Evolutionary conservation across 2,329 filamentous ascomycete genomes (phyloP).

Genomic region (Pezicula carpinea): DNA sequence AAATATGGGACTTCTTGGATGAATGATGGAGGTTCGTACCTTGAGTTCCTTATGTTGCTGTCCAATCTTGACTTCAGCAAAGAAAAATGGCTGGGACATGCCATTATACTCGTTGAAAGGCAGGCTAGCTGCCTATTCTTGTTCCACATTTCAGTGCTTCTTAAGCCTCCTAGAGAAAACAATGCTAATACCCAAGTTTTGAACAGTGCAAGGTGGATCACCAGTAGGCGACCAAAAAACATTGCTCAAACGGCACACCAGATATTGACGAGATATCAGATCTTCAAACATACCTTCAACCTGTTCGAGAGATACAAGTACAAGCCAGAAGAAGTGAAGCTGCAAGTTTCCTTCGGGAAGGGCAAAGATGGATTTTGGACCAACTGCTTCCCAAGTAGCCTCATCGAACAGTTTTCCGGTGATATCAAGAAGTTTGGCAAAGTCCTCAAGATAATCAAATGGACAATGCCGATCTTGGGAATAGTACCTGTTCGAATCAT

Average conservation of each 20-base stretch:
- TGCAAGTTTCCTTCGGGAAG: constrained; percentile 61
- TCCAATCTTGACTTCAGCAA: too few relatives aligned
- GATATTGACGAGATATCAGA: constrained; percentile 32
- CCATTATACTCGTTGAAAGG: too few relatives aligned
- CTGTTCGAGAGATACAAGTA: constrained; percentile 56
- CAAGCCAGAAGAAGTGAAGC: constrained; percentile 51
- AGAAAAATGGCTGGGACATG: too few relatives aligned
- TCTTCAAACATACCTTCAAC: constrained; percentile 64
- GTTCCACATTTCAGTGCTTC: too few relatives aligned
- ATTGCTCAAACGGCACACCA: background rate
- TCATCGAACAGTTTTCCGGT: constrained; percentile 48
- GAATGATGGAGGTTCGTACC: constrained; percentile 31
- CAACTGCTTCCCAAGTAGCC: constrained; percentile 57
- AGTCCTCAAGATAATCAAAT: constrained; percentile 53
- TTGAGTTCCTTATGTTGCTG: too few relatives aligned
- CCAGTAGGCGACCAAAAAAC: constrained; percentile 33
- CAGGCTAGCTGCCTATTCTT: too few relatives aligned
- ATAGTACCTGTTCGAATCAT: constrained; percentile 60
- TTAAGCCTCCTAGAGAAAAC: too few relatives aligned
- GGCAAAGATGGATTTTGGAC: constrained; percentile 57
- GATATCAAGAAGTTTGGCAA: constrained; percentile 53
- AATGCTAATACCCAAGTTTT: too few relatives aligned
- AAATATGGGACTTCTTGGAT: constrained; percentile 55
- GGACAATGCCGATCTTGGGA: constrained; percentile 55
- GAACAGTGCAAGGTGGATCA: constrained; percentile 52